Conservation (phyloP, 306 rosid genomes). For the Vigna hirtella region DNA sequence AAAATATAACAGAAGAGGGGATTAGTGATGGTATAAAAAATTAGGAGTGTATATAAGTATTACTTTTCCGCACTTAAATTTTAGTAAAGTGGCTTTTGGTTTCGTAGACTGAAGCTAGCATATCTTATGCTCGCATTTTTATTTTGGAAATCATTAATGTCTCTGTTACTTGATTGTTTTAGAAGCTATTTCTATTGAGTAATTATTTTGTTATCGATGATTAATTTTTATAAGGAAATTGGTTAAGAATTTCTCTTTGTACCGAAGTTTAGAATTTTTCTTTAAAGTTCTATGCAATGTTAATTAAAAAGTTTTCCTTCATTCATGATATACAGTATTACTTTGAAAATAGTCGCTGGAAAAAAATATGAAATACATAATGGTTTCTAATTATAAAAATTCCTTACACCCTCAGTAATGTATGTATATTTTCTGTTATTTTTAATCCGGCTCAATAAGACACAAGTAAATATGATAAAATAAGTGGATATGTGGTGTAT, state of each 20-base stretch:
- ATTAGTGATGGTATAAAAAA: no score
- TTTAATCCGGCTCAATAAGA: not conserved
- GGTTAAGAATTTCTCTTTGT: no score
- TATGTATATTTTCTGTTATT: not conserved
- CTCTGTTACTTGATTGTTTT: not conserved
- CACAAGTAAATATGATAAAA: no score
- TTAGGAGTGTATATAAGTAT: no score
- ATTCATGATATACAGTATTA: no score
- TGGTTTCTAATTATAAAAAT: no score
- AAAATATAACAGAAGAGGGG: no score
- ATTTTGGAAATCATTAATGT: not conserved
- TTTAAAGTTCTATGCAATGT: not conserved
- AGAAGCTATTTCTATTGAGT: no score
- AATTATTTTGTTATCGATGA: no score
- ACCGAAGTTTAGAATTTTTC: not conserved
- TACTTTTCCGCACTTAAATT: not conserved
- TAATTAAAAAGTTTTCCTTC: not conserved
- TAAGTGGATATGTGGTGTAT: not conserved
- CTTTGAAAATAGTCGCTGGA: not conserved
- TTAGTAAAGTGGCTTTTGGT: not conserved
- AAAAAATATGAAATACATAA: not conserved
- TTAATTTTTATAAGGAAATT: no score
- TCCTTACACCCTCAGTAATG: no score
- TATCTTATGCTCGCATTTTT: not conserved
- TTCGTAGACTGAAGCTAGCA: not conserved